Evolutionary conservation across 352 stramenopile genomes (phyloP), one percentile per base, ranked within the genome.

Genomic region (Elongisporangium senticosum): DNA sequence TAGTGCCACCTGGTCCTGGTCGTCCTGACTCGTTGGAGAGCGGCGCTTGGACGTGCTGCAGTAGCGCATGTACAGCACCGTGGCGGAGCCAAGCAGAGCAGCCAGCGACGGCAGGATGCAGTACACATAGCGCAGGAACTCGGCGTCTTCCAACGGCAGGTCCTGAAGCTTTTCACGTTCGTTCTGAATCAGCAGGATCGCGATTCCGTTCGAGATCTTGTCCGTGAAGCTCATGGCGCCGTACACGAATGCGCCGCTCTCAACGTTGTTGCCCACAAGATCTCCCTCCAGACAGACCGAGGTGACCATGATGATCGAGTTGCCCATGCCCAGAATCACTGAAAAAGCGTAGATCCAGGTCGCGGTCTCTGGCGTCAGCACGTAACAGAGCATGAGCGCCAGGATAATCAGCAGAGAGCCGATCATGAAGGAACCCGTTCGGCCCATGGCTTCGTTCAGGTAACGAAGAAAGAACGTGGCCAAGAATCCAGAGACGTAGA

Each of bases 281-380:
- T 93, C 86, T 47, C 82, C 86, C 58, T 91, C 86, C 11, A 93
- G 59, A 56, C 81, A 93, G 47, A 95, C 86, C 0, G 79, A 90
- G 11, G 83, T 91, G 28, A 95, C 86, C 86, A 95, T 95, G 52
- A 95, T 88, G 54, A 91, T 89, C 4, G 83, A 91, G 63, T 93
- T 92, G 51, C 86, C 86, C 72, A 91, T 87, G 17, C 86, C 86
- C 23, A 95, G 61, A 22, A 93, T 49, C 39, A 89, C 49, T 39
- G 82, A 90, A 53, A 85, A 83, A 19, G 62, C 61, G 58, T 95
- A 93, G 23, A 92, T 77, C 80, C 79, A 91, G 20, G 61, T 83
- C 19, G 78, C 75, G 1, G 72, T 89, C 20, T 77, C 68, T 1
- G 75, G 68, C 0, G 75, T 88, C 11, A 95, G 67, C 19, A 86